Percentiles rank a stretch among this genome's conserved stretches.
phyloP scores from a whole-genome alignment of 2,329 filamentous ascomycete species.

The Fusarium armeniacum region DNA sequence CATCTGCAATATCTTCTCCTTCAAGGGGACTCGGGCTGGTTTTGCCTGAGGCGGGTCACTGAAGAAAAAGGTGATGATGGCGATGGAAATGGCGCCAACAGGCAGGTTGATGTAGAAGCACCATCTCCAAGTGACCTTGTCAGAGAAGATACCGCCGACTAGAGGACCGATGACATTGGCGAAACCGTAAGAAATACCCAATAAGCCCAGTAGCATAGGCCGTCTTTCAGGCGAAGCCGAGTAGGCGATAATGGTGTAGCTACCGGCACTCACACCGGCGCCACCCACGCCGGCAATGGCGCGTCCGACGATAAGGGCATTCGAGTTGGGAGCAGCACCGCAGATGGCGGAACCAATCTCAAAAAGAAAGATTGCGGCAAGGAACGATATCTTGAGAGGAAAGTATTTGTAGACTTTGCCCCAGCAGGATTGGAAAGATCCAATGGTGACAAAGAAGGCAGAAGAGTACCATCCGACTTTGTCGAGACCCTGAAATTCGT shows the following conservation, averaged over 20 bases:
- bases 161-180: conserved; percentile 50
- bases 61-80: conserved; percentile 57
- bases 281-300: conserved; percentile 68
- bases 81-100: conserved; percentile 50
- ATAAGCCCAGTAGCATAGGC: conserved; percentile 45
- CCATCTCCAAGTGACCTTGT: conserved; percentile 39
- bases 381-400: conserved; percentile 48
- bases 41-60: conserved; percentile 53
- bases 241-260: conserved; percentile 35
- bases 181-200: conserved; percentile 60
- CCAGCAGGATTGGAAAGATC: conserved; percentile 47
- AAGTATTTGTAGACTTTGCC: conserved; percentile 52
- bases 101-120: conserved; percentile 43
- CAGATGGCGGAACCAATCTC: conserved; percentile 69
- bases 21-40: conserved; percentile 39
- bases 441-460: conserved; percentile 49
- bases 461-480: conserved; percentile 59
- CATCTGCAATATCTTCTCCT: conserved; percentile 62
- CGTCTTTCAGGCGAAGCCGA: conserved; percentile 24
- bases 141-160: conserved; percentile 31
- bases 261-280: conserved; percentile 57
- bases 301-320: conserved; percentile 68
- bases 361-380: conserved; percentile 61
- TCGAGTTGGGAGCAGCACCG: conserved; percentile 67
- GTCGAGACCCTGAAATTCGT: conserved; percentile 55